phyloP scores from a whole-genome alignment of 2,329 filamentous ascomycete genomes.

The Westerdykella ornata region DNA sequence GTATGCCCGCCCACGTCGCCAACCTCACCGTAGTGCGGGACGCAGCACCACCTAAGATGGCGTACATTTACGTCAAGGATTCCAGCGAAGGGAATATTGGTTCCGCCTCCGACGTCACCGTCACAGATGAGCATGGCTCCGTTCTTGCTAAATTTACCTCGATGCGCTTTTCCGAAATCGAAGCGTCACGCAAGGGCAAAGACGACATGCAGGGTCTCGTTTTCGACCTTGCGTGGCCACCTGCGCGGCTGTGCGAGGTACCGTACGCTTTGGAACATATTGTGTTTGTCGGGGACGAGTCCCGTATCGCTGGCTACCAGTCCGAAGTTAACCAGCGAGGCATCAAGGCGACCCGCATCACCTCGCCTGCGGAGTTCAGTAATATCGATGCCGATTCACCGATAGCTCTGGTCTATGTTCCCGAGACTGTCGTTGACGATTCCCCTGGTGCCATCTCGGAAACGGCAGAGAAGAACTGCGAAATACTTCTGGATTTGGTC shows the following conservation, averaged over 20 bases:
- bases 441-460: not conserved
- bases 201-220: slow-evolving; percentile 30
- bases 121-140: slow-evolving; percentile 5
- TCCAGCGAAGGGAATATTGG: slow-evolving; percentile 7
- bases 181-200: slow-evolving; percentile 12
- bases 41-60: slow-evolving; percentile 24
- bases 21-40: slow-evolving; percentile 16
- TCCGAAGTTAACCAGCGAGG: not conserved
- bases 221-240: slow-evolving; percentile 37
- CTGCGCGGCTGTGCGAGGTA: slow-evolving; percentile 27
- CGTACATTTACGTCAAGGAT: slow-evolving; percentile 31
- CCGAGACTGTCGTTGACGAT: not conserved
- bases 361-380: not conserved
- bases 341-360: not conserved
- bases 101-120: slow-evolving; percentile 9
- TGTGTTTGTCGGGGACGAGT: slow-evolving; percentile 10
- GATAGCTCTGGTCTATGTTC: not conserved
- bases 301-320: not conserved
- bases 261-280: slow-evolving; percentile 19
- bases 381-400: not conserved
- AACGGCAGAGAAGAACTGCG: slow-evolving; percentile 7
- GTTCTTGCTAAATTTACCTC: slow-evolving; percentile 20
- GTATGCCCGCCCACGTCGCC: slow-evolving; percentile 32
- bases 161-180: slow-evolving; percentile 21
- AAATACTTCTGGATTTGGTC: slow-evolving; percentile 10